A percentile compares a stretch with the other conserved stretches of the same genome.
These are phyloP conservation scores for Theileria annulata DNA, from an alignment of 169 alveolate genomes.

Conservation along the genomic window DNA sequence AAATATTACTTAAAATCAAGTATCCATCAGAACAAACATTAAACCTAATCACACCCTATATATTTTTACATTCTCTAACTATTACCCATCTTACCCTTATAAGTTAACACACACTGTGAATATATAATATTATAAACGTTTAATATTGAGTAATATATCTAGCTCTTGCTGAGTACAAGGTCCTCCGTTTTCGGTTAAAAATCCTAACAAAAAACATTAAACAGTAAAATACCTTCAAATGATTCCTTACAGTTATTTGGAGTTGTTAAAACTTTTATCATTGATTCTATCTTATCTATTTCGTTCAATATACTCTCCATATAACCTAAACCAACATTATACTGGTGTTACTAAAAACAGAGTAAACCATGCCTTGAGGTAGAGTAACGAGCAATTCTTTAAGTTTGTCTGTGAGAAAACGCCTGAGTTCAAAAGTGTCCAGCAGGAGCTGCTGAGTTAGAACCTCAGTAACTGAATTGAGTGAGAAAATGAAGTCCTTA, in stretches of 20 bases:
- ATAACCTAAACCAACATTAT: conserved; percentile 14
- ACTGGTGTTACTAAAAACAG: background rate
- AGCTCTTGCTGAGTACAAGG: conserved; percentile 57
- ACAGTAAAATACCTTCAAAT: conserved; percentile 22
- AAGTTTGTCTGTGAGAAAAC: conserved; percentile 38
- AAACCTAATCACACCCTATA: too few species aligned
- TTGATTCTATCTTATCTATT: conserved; percentile 54
- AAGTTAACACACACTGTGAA: background rate
- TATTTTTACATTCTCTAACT: too few species aligned
- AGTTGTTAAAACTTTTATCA: conserved; percentile 46
- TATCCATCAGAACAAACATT: too few species aligned
- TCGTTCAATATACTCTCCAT: conserved; percentile 37
- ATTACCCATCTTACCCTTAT: too few species aligned
- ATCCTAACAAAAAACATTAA: conserved; percentile 16
- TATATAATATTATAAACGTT: background rate
- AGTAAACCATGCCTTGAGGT: conserved; percentile 29
- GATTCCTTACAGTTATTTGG: conserved; percentile 17
- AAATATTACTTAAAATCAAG: too few species aligned
- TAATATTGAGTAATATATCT: conserved; percentile 32
- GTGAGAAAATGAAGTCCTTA: conserved; percentile 66
- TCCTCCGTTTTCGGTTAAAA: conserved; percentile 59
- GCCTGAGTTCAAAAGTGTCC: conserved; percentile 66
- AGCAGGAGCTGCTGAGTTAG: conserved; percentile 71
- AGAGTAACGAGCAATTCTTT: conserved; percentile 36
- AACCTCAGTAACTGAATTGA: conserved; percentile 52